Conservation (phyloP, 176 grass and related monocot species). For the Raddia guianensis region DNA sequence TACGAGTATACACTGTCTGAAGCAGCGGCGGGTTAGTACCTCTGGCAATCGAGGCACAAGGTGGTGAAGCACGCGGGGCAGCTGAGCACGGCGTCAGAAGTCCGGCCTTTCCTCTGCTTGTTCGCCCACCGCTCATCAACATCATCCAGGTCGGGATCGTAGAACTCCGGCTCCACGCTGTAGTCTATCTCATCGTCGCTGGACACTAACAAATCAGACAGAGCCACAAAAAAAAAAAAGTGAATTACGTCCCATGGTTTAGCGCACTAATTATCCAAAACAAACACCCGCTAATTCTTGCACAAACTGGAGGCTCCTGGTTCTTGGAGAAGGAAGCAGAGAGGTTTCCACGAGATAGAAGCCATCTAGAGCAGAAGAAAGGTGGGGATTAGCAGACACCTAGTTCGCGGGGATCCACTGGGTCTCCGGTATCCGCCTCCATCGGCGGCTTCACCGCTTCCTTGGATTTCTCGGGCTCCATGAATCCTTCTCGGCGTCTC, state of each 20-base stretch:
- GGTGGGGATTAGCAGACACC: constrained; percentile 29
- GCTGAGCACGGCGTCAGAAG: constrained; percentile 82
- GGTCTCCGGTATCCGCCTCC: constrained; percentile 33
- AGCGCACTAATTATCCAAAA: not conserved
- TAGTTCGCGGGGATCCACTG: constrained; percentile 36
- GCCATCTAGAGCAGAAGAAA: not conserved
- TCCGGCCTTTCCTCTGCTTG: constrained; percentile 74
- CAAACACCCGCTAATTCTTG: not conserved
- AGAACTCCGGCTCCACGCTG: constrained; percentile 85
- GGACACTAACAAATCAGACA: constrained; percentile 57
- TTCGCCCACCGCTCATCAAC: constrained; percentile 70
- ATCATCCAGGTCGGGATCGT: constrained; percentile 79
- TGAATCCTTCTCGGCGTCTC: constrained; percentile 5
- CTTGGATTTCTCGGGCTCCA: constrained; percentile 39
- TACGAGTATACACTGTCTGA: not conserved
- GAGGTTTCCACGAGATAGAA: no score
- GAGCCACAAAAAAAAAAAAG: not conserved
- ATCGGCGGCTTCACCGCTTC: constrained; percentile 39
- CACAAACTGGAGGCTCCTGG: constrained; percentile 5
- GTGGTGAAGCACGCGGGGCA: constrained; percentile 90
- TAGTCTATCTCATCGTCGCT: constrained; percentile 99
- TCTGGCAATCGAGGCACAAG: constrained; percentile 90
- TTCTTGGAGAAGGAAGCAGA: not conserved
- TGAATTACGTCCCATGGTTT: not conserved
- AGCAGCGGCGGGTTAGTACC: constrained; percentile 51